Evolutionary conservation across 352 stramenopile genomes (phyloP).

Genomic region (Phytophthora quininea): DNA sequence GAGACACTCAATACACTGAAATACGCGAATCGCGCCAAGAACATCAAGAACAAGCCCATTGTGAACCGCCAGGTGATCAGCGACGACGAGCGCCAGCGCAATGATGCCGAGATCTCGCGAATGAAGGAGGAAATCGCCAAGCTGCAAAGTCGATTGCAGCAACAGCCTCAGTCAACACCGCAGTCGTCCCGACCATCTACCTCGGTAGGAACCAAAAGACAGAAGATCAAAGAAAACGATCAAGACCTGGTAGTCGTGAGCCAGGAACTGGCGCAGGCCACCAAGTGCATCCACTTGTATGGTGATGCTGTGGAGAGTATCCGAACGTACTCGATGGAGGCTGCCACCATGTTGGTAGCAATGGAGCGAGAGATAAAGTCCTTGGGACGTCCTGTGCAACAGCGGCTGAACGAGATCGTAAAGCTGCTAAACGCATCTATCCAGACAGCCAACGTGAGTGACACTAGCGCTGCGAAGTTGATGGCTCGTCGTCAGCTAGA

Average conservation of each 20-base stretch:
- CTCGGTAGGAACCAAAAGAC: conserved; percentile 15
- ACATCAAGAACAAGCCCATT: conserved; percentile 99
- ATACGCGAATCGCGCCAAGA: conserved; percentile 99
- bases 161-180: conserved; percentile 36
- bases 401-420: conserved; percentile 83
- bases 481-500: conserved; percentile 5
- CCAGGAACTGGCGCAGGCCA: conserved; percentile 42
- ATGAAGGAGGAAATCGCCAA: conserved; percentile 84
- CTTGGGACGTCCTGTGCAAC: conserved; percentile 70
- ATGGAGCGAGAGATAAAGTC: conserved; percentile 83
- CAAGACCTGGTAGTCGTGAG: conserved; percentile 18
- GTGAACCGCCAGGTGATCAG: conserved; percentile 90
- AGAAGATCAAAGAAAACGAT: neutral
- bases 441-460: conserved; percentile 60
- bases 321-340: conserved; percentile 63
- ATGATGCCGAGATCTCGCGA: conserved; percentile 61
- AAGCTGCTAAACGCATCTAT: conserved; percentile 76
- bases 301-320: conserved; percentile 64
- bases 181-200: conserved; percentile 14
- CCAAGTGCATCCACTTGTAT: conserved; percentile 46
- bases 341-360: conserved; percentile 69
- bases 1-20: conserved; percentile 99
- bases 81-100: conserved; percentile 55
- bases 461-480: conserved; percentile 35
- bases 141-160: conserved; percentile 70